phyloP scores from a whole-genome alignment of 2,329 filamentous ascomycete genomes.

The Penicillium psychrosexuale region DNA sequence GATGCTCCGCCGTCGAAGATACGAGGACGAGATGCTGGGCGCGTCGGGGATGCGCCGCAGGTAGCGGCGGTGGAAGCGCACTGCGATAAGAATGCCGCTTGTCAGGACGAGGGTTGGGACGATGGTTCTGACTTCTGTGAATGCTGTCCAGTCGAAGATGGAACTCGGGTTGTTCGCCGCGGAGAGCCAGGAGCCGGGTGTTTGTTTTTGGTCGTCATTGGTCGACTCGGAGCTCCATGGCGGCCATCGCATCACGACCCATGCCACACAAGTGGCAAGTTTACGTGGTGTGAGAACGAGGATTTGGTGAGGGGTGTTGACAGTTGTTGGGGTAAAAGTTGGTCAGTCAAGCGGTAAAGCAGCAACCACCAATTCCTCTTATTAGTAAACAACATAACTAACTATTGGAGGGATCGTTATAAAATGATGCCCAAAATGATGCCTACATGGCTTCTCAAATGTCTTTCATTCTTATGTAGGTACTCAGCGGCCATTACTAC shows the following conservation, averaged over 20 bases:
- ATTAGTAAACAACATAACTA: background rate
- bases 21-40: slow-evolving; percentile 68
- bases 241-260: slow-evolving; percentile 49
- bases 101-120: slow-evolving; percentile 40
- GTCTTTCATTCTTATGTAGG: background rate
- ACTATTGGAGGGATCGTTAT: background rate
- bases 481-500: background rate
- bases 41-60: slow-evolving; percentile 80
- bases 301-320: background rate
- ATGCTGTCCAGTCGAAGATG: slow-evolving; percentile 42
- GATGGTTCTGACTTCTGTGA: slow-evolving; percentile 37
- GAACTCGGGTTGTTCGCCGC: slow-evolving; percentile 39
- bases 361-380: background rate
- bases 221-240: slow-evolving; percentile 44
- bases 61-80: slow-evolving; percentile 51
- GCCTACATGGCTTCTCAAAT: too few relatives aligned
- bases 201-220: slow-evolving; percentile 22
- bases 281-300: background rate
- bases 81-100: slow-evolving; percentile 35
- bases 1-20: slow-evolving; percentile 71
- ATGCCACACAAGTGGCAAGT: slow-evolving; percentile 20
- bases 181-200: slow-evolving; percentile 12
- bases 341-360: background rate
- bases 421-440: too few relatives aligned
- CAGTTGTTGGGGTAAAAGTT: slow-evolving; percentile 13